phyloP scores from a whole-genome alignment of 352 stramenopile species.

The Globisporangium acanthophoron region DNA sequence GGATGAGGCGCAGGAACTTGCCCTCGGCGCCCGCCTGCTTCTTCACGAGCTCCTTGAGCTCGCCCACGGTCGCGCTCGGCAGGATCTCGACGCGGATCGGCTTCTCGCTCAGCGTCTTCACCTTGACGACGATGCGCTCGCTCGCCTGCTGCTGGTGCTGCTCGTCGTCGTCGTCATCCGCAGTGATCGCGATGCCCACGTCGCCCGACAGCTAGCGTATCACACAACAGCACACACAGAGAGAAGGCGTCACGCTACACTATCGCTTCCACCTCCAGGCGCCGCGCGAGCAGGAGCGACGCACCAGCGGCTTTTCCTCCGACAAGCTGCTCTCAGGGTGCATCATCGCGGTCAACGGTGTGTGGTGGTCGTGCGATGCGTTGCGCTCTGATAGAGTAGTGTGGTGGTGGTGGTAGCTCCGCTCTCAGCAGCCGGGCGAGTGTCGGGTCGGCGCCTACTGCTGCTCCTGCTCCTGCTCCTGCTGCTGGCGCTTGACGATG shows the following conservation, averaged over 20 bases:
- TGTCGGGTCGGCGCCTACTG: too few species aligned
- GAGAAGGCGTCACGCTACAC: not conserved
- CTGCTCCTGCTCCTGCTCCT: not conserved
- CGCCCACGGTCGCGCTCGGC: conserved; percentile 47
- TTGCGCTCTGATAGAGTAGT: too few species aligned
- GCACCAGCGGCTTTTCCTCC: conserved; percentile 14
- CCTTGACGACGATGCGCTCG: conserved; percentile 58
- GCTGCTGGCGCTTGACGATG: conserved; percentile 1
- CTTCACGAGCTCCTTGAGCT: conserved; percentile 78
- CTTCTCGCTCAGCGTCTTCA: conserved; percentile 87
- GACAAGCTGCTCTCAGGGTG: conserved; percentile 12
- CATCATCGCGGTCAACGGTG: conserved; percentile 7
- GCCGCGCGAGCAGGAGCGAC: too few species aligned
- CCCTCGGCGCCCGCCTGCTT: conserved; percentile 64
- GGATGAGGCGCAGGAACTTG: conserved; percentile 84
- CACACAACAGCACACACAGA: not conserved
- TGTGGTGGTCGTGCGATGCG: too few species aligned
- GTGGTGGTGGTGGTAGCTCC: not conserved
- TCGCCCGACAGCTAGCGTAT: conserved; percentile 33
- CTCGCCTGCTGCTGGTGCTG: conserved; percentile 28
- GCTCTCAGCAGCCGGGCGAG: not conserved
- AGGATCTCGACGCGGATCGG: conserved; percentile 71
- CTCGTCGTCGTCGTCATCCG: conserved; percentile 4
- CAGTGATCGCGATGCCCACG: conserved; percentile 45
- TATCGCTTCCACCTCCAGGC: too few species aligned